A percentile compares a stretch with the other conserved stretches of the same genome.
Conservation (phyloP, 257 asterid species). For the Jacaranda copaia region DNA sequence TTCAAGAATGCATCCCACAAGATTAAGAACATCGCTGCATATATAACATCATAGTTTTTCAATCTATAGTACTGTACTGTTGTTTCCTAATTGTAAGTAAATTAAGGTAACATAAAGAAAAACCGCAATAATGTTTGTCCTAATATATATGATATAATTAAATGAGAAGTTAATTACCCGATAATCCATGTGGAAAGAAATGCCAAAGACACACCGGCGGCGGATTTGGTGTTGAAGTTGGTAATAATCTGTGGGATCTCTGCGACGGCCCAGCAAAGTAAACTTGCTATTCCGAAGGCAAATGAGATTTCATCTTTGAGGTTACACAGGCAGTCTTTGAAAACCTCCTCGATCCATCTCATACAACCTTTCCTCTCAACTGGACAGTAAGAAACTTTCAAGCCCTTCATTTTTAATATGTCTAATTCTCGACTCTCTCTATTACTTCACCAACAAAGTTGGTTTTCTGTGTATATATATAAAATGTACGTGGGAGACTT, state of each 20-base stretch:
- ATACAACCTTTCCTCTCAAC: conserved; percentile 41
- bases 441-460: background rate
- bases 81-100: no score
- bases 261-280: conserved; percentile 61
- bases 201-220: conserved; percentile 61
- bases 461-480: background rate
- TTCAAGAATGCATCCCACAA: conserved; percentile 66
- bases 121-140: no score
- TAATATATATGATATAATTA: no score
- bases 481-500: conserved; percentile 17
- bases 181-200: conserved; percentile 65
- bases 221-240: conserved; percentile 57
- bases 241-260: conserved; percentile 72
- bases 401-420: conserved; percentile 12
- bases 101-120: no score
- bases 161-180: conserved; percentile 42
- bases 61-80: background rate
- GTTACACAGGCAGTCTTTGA: conserved; percentile 62
- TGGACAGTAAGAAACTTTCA: conserved; percentile 24
- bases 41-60: background rate
- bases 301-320: conserved; percentile 56
- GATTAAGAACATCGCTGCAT: conserved; percentile 66
- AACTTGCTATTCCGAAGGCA: conserved; percentile 55
- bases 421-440: background rate
- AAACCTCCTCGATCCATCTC: conserved; percentile 45